Evolutionary conservation across 805 yeast genomes (phyloP).

Genomic region (Candida xyloterini): DNA sequence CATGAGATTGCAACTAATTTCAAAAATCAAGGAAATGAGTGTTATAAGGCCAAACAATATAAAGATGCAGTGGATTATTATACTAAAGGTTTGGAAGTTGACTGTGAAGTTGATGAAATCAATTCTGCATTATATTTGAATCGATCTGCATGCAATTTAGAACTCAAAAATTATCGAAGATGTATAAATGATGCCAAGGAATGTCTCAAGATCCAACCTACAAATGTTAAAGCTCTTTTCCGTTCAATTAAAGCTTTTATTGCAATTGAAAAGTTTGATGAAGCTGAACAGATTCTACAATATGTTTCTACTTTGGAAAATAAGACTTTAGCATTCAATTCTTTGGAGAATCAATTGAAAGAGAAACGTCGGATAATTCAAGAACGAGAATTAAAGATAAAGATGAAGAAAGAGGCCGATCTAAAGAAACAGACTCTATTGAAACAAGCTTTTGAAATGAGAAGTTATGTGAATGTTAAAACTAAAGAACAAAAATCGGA

Average conservation of each 20-base stretch:
- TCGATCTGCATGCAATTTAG: slow-evolving; percentile 90
- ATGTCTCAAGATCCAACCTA: slow-evolving; percentile 62
- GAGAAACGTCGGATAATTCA: slow-evolving; percentile 26
- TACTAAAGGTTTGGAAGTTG: slow-evolving; percentile 72
- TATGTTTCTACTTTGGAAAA: slow-evolving; percentile 65
- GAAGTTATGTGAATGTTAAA: slow-evolving; percentile 51
- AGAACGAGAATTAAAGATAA: slow-evolving; percentile 29
- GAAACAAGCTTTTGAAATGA: slow-evolving; percentile 55
- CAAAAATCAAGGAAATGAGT: slow-evolving; percentile 90
- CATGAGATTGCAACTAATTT: slow-evolving; percentile 87
- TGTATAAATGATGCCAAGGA: slow-evolving; percentile 84
- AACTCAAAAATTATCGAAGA: slow-evolving; percentile 76
- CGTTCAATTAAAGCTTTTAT: slow-evolving; percentile 81
- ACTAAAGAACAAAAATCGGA: slow-evolving; percentile 56
- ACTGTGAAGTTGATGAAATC: slow-evolving; percentile 53
- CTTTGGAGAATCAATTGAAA: slow-evolving; percentile 41
- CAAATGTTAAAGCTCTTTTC: slow-evolving; percentile 78
- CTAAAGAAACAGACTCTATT: slow-evolving; percentile 41
- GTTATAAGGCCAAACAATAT: slow-evolving; percentile 68
- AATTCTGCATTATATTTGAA: slow-evolving; percentile 68
- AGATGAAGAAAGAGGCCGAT: slow-evolving; percentile 38
- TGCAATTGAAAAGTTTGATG: slow-evolving; percentile 64
- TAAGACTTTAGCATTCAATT: slow-evolving; percentile 53
- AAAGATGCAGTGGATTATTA: slow-evolving; percentile 76
- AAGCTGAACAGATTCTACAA: slow-evolving; percentile 61